A percentile compares a stretch with the other conserved stretches of the same genome.
Conservation (phyloP, 2,329 filamentous ascomycete species). For the Phoma sp. region DNA sequence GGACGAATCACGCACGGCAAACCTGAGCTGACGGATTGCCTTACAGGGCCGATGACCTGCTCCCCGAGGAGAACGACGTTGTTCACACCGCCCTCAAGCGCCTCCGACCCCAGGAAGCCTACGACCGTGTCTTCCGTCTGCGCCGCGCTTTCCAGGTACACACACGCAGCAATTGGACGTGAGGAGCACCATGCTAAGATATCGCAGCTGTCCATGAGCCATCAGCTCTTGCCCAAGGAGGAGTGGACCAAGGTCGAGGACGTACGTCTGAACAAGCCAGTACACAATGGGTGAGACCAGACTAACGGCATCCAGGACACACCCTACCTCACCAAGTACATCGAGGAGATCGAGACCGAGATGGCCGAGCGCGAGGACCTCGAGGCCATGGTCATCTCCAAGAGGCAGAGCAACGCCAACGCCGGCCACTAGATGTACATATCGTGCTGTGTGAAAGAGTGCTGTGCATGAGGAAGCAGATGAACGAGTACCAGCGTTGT, state of each 20-base stretch:
- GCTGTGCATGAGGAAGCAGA: conserved; percentile 19
- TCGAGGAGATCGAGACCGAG: conserved; percentile 72
- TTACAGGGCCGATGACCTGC: conserved; percentile 87
- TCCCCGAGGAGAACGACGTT: conserved; percentile 87
- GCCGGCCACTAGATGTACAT: conserved; percentile 36
- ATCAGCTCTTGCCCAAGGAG: conserved; percentile 67
- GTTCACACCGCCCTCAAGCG: conserved; percentile 90
- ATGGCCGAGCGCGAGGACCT: conserved; percentile 71
- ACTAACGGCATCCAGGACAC: conserved; percentile 60
- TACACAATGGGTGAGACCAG: too few relatives aligned
- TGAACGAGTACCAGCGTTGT: conserved; percentile 31
- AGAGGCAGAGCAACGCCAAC: conserved; percentile 41
- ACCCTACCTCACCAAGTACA: conserved; percentile 70
- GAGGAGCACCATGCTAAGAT: conserved; percentile 23
- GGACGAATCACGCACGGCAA: not conserved
- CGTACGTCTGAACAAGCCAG: conserved; percentile 50
- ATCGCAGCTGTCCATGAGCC: conserved; percentile 67
- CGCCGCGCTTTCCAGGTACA: conserved; percentile 89
- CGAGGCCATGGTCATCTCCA: conserved; percentile 68
- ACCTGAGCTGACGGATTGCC: conserved; percentile 37
- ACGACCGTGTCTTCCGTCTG: conserved; percentile 97
- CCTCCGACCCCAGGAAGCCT: conserved; percentile 85
- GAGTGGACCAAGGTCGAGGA: conserved; percentile 73
- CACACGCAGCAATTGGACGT: not conserved
- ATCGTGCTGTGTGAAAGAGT: conserved; percentile 22